Evolutionary conservation across 139 green algal species (phyloP).

Genomic region (Marvania coccoides): DNA sequence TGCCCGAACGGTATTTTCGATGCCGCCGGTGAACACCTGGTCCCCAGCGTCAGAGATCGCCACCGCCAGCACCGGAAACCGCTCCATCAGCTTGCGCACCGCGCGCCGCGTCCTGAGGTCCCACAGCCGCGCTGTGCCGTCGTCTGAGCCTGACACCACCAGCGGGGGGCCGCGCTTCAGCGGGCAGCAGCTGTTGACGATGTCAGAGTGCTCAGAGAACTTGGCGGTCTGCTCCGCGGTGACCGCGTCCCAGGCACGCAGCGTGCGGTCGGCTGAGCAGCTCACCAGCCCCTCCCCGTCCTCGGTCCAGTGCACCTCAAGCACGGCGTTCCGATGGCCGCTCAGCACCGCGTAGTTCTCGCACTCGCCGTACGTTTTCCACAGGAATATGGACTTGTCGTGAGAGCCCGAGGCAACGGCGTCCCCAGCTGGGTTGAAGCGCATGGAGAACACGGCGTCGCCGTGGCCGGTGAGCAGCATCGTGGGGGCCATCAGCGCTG

Average conservation of each 20-base stretch:
- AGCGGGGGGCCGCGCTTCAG: constrained; percentile 65
- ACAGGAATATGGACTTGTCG: constrained; percentile 85
- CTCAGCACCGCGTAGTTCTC: constrained; percentile 86
- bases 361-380: constrained; percentile 78
- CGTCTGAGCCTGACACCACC: constrained; percentile 79
- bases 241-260: constrained; percentile 67
- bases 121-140: constrained; percentile 83
- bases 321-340: constrained; percentile 90
- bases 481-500: constrained; percentile 65
- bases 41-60: constrained; percentile 74
- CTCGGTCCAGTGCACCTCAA: constrained; percentile 86
- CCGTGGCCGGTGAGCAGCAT: constrained; percentile 82
- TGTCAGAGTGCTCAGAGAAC: constrained; percentile 75
- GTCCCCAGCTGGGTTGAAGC: constrained; percentile 78
- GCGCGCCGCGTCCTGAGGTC: constrained; percentile 71
- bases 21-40: constrained; percentile 72
- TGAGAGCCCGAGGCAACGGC: constrained; percentile 66
- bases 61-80: constrained; percentile 72
- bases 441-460: constrained; percentile 67
- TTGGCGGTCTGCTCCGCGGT: constrained; percentile 72
- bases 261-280: constrained; percentile 77
- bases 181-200: constrained; percentile 86
- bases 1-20: constrained; percentile 81
- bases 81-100: constrained; percentile 64
- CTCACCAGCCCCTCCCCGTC: constrained; percentile 75